Evolutionary conservation across 768 basidiomycete species (phyloP).

Genomic region (Psilocybe azurescens): DNA sequence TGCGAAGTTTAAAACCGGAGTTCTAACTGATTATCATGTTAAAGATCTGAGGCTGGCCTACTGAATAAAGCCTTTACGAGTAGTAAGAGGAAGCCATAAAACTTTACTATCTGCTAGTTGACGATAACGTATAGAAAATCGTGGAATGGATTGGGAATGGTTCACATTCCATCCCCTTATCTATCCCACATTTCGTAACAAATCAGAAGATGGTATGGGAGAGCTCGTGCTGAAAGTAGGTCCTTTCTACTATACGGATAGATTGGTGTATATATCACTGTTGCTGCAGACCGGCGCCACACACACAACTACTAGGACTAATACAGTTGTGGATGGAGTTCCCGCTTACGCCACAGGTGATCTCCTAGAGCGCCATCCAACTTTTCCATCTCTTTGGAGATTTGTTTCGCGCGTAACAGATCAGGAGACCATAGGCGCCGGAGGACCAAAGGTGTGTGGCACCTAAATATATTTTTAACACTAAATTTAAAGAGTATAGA

Average conservation of each 20-base stretch:
- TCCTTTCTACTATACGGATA: neutral
- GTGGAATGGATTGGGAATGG: neutral
- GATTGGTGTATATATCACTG: neutral
- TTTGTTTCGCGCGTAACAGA: constrained; percentile 2
- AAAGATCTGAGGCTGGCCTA: neutral
- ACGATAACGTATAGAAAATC: neutral
- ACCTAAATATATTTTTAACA: neutral
- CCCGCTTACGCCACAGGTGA: constrained; percentile 1
- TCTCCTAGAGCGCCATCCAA: constrained; percentile 2
- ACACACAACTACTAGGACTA: constrained; percentile 1
- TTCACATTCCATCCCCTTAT: neutral
- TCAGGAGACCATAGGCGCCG: constrained; percentile 3
- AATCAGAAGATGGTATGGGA: neutral
- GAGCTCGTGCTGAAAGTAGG: constrained; percentile 1
- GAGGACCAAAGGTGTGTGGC: neutral
- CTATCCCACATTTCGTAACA: neutral
- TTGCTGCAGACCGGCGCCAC: neutral
- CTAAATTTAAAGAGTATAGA: neutral
- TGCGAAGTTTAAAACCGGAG: neutral
- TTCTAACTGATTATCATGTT: neutral
- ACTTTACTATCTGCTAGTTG: no score
- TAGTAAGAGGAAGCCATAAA: neutral
- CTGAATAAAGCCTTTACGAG: neutral
- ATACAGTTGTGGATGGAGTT: neutral
- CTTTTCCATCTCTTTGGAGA: constrained; percentile 1